A percentile compares a stretch with the other conserved stretches of the same genome.
Conservation (phyloP, 305 asterid species). For the Fraxinus greggii region DNA sequence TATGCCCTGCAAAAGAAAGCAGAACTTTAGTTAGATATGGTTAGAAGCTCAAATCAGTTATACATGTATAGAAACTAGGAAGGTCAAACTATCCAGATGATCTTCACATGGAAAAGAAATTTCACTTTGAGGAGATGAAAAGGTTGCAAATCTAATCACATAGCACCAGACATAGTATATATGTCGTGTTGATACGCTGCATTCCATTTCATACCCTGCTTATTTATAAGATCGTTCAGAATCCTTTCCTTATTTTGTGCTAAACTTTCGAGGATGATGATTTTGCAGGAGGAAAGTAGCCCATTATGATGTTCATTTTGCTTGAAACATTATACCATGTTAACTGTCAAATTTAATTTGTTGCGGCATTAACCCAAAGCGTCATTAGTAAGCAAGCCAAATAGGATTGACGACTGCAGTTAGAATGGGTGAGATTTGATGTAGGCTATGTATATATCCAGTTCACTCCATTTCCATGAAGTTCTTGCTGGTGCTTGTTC, state of each 20-base stretch:
- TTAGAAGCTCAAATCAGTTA: not conserved
- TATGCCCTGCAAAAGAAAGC: slow-evolving; percentile 48
- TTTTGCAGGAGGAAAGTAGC: not conserved
- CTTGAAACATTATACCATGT: not conserved
- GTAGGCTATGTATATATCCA: not conserved
- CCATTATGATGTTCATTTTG: not conserved
- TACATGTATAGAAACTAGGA: not conserved
- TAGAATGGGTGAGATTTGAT: not conserved
- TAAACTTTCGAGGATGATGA: not conserved
- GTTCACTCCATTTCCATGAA: not conserved
- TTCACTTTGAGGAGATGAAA: not conserved
- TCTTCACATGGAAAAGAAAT: not conserved
- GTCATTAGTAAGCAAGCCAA: not conserved
- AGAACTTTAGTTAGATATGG: not conserved
- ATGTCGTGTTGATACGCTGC: not conserved
- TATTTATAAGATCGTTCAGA: not conserved
- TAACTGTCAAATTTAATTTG: not conserved
- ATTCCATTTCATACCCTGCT: not conserved
- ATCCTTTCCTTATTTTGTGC: not conserved
- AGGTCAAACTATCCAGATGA: not conserved
- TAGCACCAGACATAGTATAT: not conserved
- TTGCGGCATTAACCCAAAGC: not conserved
- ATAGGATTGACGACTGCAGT: not conserved
- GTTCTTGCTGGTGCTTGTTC: not conserved
- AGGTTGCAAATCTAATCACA: not conserved